Evolutionary conservation across 257 asterid species (phyloP), one percentile per base, ranked within the genome.

Genomic region (Verbena officinalis): DNA sequence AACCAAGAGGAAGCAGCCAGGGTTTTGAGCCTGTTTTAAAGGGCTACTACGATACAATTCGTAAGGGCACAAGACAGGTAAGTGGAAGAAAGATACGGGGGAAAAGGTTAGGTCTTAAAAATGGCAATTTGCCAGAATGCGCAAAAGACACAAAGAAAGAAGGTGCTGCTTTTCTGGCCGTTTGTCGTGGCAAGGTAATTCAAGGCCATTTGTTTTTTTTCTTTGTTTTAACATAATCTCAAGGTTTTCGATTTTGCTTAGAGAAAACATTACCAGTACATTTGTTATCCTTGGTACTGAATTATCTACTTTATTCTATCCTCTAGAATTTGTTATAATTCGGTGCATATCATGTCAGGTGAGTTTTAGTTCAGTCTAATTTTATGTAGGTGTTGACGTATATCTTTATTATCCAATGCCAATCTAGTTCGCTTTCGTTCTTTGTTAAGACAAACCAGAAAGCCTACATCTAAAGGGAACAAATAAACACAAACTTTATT

Each of bases 81-180:
- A 54, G 64, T 38, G 86, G 90, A 64, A 83, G 84, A 82, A 93
- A 82, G 83, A 74, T 42, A 42, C 76, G 76, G 61, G 76, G 83
- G 30, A 88, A 83, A 75, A 84, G 38, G 60, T 74, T 82, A 10
- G 93, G 86, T 62, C 74, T 68, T 50, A 82, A 68, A 59, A 75
- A 64, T 68, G 76, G 74, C 59, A 72, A 63, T 24, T 22, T 62
- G 62, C 52, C 55, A 50, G 82, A 73, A 59, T 55, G 81, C 64
- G 52, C 55, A 31, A 70, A 65, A 73, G 80, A 64, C 44, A 46
- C 66, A 49, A 93, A 75, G 77, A 71, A 61, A 40, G 83, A 72
- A 45, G 98, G 97, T 44, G 97, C 96, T 77, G 88, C 96, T 71
- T 93, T 94, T 75, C 82, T 94, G 65, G 99, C 99, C 15, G 99